Evolutionary conservation across 345 rosid species (phyloP), one percentile per base, ranked within the genome.

Genomic region (Raphanus sativus): DNA sequence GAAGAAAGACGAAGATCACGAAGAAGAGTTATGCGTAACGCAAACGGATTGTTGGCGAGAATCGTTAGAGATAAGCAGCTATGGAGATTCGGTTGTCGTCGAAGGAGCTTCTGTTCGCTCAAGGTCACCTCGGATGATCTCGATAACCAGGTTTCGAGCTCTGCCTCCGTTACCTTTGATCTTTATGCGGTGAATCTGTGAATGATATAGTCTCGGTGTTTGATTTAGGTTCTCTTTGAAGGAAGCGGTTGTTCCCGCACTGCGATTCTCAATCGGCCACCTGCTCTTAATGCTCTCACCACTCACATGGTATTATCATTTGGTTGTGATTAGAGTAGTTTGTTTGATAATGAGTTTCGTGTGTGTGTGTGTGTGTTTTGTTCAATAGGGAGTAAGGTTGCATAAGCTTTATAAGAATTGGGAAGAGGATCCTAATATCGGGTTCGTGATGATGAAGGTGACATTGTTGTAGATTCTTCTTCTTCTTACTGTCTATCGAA

Each of bases 391-490:
- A 21, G 70, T 61, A 62, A 88, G 85, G 74, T 73, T 95, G 84
- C 84, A 84, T 52, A 89, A 85, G 33, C 79, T 90, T 75, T 95
- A 91, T 76, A 86, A 82, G 76, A 82, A 86, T 62, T 95, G 99
- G 98, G 99, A 95, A 84, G 90, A 87, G 34, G 84, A 92, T 87
- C 90, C 94, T 2, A 74, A 86, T 76, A 69, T 94, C 5, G 96
- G 97, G 40, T 90, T 90, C 62, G 94, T 94, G 76, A 74, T 79
- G 72, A 76, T 94, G 85, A 94, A 91, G 94, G 98, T 91, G 81
- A 69, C 3, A 10, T 73, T 38, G 62, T 69, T 24, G 12, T 34
- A 75, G 28, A 3, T 17, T 68, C 16, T n/a, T 36, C 0, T 65
- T 62, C n/a, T 70, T 56, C 9, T 21, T 21, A 21, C 21, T 21